Conservation (phyloP, 345 rosid species). For the Lumnitzera racemosa region DNA sequence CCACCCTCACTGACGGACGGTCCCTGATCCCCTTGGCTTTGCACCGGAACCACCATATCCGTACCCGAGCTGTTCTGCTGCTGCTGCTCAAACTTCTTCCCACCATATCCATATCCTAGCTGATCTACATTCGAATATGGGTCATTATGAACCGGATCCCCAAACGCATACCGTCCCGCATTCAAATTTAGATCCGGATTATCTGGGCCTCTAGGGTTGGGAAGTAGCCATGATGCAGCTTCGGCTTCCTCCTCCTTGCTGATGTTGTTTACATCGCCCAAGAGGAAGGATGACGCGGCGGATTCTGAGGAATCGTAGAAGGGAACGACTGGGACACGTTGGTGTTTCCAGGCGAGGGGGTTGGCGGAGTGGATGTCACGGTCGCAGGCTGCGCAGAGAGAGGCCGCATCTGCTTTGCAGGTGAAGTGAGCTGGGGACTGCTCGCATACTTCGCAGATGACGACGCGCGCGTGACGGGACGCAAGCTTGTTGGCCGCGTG, state of each 20-base stretch:
- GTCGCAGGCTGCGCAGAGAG: constrained; percentile 92
- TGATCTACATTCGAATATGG: constrained; percentile 75
- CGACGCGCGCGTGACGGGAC: constrained; percentile 89
- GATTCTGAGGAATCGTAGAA: constrained; percentile 49
- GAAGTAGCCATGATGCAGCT: constrained; percentile 76
- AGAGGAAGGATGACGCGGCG: constrained; percentile 35
- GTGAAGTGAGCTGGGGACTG: constrained; percentile 97
- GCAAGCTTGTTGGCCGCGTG: constrained; percentile 96
- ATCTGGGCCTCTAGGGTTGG: constrained; percentile 47
- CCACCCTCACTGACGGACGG: constrained; percentile 35
- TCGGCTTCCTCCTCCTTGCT: constrained; percentile 89
- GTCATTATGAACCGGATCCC: constrained; percentile 38
- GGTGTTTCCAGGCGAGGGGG: constrained; percentile 87
- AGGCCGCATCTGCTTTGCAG: constrained; percentile 99
- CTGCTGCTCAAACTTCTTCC: constrained; percentile 60
- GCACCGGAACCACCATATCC: constrained; percentile 87
- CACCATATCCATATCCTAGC: constrained; percentile 23
- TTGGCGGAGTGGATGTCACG: constrained; percentile 96
- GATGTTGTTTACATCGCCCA: constrained; percentile 38
- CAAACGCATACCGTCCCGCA: constrained; percentile 57
- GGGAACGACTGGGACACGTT: constrained; percentile 75
- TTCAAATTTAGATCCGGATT: constrained; percentile 45
- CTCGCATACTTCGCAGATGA: constrained; percentile 95
- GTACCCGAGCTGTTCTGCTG: constrained; percentile 78
- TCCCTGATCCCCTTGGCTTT: constrained; percentile 23